Evolutionary conservation across 2,329 filamentous ascomycete genomes (phyloP), one percentile per base, ranked within the genome.

Genomic region (Cladosporium sp.): DNA sequence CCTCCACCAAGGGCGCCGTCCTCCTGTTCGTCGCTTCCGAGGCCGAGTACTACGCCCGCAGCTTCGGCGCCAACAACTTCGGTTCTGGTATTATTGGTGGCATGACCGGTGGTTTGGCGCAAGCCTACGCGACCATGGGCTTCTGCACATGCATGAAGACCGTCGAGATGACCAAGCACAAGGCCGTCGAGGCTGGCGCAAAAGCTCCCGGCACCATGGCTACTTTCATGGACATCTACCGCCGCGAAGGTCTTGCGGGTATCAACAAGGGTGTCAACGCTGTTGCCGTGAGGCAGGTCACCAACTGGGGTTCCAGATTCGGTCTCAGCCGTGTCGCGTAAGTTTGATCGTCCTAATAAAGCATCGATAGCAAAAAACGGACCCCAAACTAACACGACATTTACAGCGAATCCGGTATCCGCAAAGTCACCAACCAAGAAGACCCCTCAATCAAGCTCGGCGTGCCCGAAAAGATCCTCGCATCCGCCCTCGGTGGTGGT

Each of bases 101-200:
- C 80, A 92, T 99, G 85, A 86, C 89, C 25, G 95, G 95, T 78
- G 95, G 95, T 86, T 89, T 99, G 66, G 95, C 94, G 56, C 95
- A 99, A 84, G 95, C 95, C 67, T 99, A 99, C 80, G 95, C 95
- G 71, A 99, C 95, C 79, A 99, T 99, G 94, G 95, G 95, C 73
- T 99, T 99, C 89, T 99, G 95, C 83, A 99, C 95, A 68, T 99
- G 95, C 88, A 99, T 99, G 95, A 99, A 99, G 89, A 99, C 95
- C 70, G 95, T 98, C 72, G 95, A 99, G 82, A 99, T 99, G 82
- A 99, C 95, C 77, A 96, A 97, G 84, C 91, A 95, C 86, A 98
- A 98, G 87, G 85, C 95, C 76, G 93, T 92, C 16, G 89, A 92
- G 36, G 72, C 88, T 51, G 95, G 95, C 73, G 88, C 89, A 71